Evolutionary conservation across 768 basidiomycete species (phyloP).

Genomic region (Boletus rufocinnamomeus): DNA sequence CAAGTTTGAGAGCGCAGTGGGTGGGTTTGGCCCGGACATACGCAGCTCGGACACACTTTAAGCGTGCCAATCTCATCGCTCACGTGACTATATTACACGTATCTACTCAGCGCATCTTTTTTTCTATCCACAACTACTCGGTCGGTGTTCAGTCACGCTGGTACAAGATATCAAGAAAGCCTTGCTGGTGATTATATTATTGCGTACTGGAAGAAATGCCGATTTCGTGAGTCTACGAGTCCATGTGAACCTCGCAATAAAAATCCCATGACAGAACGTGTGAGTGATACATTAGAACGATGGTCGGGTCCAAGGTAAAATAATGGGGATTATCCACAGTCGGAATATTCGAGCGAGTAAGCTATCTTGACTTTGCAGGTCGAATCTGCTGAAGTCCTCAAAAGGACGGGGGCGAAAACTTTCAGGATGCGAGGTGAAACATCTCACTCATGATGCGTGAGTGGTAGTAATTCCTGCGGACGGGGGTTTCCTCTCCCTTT

Average conservation of each 20-base stretch:
- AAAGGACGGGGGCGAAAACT: neutral
- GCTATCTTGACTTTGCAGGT: neutral
- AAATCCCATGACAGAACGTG: neutral
- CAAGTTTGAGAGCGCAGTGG: neutral
- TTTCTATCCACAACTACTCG: neutral
- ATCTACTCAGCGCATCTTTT: neutral
- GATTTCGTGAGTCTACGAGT: neutral
- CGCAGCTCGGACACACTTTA: neutral
- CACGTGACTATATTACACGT: conserved; percentile 25
- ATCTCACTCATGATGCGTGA: neutral
- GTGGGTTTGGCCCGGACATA: conserved; percentile 12
- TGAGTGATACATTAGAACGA: neutral
- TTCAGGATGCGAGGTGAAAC: neutral
- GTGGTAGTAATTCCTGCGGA: conserved; percentile 13
- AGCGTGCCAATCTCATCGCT: conserved; percentile 25
- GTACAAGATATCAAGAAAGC: neutral
- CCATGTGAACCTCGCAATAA: neutral
- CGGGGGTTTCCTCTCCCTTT: conserved; percentile 25
- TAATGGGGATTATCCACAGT: neutral
- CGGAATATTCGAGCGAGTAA: neutral
- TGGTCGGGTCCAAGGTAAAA: neutral
- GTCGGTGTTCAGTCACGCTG: neutral
- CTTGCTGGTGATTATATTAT: neutral
- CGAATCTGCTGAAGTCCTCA: no score
- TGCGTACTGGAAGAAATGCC: neutral